Conservation (phyloP, 495 filamentous ascomycete genomes). For the Penicillium angulare region DNA sequence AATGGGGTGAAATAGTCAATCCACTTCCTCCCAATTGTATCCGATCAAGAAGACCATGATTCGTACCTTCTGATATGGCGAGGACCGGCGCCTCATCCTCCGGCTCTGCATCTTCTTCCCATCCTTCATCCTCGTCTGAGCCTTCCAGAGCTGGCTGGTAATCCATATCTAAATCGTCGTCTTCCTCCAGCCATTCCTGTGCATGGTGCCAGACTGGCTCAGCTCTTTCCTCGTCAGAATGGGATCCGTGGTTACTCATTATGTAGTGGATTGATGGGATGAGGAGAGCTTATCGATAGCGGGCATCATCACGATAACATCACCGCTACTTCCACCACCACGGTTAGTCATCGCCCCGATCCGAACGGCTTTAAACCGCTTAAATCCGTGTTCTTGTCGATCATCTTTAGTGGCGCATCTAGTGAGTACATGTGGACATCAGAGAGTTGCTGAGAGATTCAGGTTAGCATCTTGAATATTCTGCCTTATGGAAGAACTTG, state of each 20-base stretch:
- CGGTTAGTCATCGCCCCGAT: background rate
- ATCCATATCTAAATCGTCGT: slow-evolving; percentile 25
- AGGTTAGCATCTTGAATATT: no score
- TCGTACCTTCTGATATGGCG: slow-evolving; percentile 29
- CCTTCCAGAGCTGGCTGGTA: slow-evolving; percentile 19
- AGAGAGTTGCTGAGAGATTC: no score
- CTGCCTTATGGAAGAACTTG: no score
- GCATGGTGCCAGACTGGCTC: slow-evolving; percentile 35
- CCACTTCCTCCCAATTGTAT: slow-evolving; percentile 9
- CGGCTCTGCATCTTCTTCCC: slow-evolving; percentile 25
- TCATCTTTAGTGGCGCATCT: no score
- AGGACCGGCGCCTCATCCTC: slow-evolving; percentile 54
- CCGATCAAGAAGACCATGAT: slow-evolving; percentile 30
- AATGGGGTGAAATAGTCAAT: slow-evolving; percentile 4
- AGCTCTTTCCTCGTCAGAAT: slow-evolving; percentile 5
- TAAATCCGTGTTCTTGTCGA: no score
- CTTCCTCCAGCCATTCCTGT: slow-evolving; percentile 44
- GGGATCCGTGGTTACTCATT: slow-evolving; percentile 16
- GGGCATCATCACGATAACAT: background rate
- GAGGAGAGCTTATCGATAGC: slow-evolving; percentile 32
- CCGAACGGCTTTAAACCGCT: background rate
- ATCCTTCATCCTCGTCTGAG: slow-evolving; percentile 15
- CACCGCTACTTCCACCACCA: slow-evolving; percentile 3
- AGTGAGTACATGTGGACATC: no score
- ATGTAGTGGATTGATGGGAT: slow-evolving; percentile 15